A percentile compares a stretch with the other conserved stretches of the same genome.
These are phyloP conservation scores for Agrostemma githago DNA, from an alignment of 148 eudicot species.

Conservation along the genomic window DNA sequence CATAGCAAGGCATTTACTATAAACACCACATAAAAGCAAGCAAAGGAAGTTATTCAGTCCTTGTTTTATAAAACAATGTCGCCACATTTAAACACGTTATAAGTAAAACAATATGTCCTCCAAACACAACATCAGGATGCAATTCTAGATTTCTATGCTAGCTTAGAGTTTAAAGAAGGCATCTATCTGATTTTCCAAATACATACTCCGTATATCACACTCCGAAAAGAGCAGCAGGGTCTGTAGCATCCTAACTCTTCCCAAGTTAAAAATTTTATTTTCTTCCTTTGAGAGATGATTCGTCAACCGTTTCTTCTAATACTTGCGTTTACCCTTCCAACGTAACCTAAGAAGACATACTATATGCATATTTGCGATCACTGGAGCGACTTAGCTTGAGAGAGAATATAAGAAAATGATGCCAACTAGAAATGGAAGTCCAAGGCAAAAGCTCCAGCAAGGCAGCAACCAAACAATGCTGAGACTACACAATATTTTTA, in stretches of 20 bases:
- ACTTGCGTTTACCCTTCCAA: background rate
- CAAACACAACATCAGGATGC: background rate
- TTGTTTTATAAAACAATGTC: background rate
- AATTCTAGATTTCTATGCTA: background rate
- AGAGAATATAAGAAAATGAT: background rate
- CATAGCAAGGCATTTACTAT: background rate
- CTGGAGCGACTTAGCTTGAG: background rate
- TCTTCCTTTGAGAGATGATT: background rate
- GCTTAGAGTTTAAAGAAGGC: background rate
- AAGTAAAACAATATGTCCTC: background rate
- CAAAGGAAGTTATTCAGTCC: background rate
- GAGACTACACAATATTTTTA: too few species aligned
- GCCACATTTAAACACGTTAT: background rate
- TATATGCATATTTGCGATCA: background rate
- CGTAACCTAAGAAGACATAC: background rate
- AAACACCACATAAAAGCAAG: background rate
- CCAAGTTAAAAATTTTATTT: background rate
- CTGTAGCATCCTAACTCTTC: background rate
- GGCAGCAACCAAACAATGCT: too few species aligned
- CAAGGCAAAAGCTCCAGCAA: background rate
- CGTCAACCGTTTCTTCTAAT: background rate
- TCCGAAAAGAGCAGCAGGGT: background rate
- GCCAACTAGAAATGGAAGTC: background rate
- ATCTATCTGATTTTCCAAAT: conserved; percentile 1
- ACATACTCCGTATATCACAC: background rate